These are phyloP conservation scores for Penicillium sp. DNA, from an alignment of 2,329 filamentous ascomycete species.

Conservation along the genomic window DNA sequence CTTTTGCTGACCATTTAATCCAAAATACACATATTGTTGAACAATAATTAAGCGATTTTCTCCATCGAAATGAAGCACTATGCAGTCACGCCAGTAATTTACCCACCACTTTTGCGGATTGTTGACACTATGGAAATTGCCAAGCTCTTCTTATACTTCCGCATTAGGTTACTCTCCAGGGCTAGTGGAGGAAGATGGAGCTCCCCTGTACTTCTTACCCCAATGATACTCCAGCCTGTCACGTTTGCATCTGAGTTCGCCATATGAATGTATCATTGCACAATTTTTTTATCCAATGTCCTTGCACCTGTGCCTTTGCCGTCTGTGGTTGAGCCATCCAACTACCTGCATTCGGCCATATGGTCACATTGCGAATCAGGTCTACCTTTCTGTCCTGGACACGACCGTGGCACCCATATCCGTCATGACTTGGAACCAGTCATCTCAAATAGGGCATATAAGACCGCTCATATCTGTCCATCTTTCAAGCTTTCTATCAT, in stretches of 20 bases:
- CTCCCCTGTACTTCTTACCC: constrained; percentile 8
- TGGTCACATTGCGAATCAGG: constrained; percentile 19
- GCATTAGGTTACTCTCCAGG: constrained; percentile 13
- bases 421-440: constrained; percentile 14
- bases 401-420: constrained; percentile 26
- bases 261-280: constrained; percentile 14
- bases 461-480: constrained; percentile 15
- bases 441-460: constrained; percentile 23
- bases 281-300: constrained; percentile 9
- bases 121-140: not conserved
- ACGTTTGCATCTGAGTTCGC: constrained; percentile 22
- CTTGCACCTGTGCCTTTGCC: constrained; percentile 14
- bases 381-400: constrained; percentile 22
- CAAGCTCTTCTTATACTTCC: constrained; percentile 6
- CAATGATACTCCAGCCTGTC: constrained; percentile 29
- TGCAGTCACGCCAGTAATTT: not conserved
- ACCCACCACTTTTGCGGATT: not conserved
- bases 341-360: constrained; percentile 18
- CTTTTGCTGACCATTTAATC: not conserved
- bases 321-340: constrained; percentile 15
- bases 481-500: constrained; percentile 2
- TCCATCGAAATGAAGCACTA: not conserved
- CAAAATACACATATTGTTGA: not conserved
- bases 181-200: constrained; percentile 3
- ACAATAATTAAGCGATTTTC: not conserved